Evolutionary conservation across 2,329 filamentous ascomycete genomes (phyloP), one percentile per base, ranked within the genome.

Genomic region (Lojkania enalia): DNA sequence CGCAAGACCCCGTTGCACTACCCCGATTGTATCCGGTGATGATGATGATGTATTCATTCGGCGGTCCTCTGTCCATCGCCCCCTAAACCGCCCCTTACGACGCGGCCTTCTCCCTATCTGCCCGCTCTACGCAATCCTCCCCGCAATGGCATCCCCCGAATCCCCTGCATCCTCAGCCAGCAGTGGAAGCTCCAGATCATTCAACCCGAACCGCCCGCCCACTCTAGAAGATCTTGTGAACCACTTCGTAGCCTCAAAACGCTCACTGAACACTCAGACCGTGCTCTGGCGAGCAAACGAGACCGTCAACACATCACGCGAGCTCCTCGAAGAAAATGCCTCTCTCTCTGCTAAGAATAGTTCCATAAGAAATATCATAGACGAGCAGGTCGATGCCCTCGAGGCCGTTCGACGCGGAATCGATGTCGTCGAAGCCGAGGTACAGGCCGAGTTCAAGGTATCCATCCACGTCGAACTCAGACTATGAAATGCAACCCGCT

Each of bases 201-300:
- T 55, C 33, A 51, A 62, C 33, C 54, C 60, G 20, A 61, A 70
- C 38, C 68, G 68, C 37, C 61, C 69, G 20, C 72, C 73, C 21
- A 69, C 69, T 18, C 81, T 95, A 61, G 89, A 95, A 58, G 84
- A 83, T 18, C 83, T 97, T 32, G 88, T 96, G 44, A 81, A 84
- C 41, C 85, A 95, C 71, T 85, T 96, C 25, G 83, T 96, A 30
- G 85, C 87, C 20, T 88, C 92, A 6, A 96, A 96, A 67, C 84
- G 89, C 33, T 91, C 91, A 1, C 80, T 97, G 3, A 88, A 87
- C 13, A 90, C 90, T 9, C 90, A 95, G 67, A 83, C 79, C 31
- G 84, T 88, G 48, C 89, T 96, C 39, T 85, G 88, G 65, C 87
- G 88, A 48, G 91, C 90, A 54, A 91, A 94, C 64, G 87, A 95